These are phyloP conservation scores for Salix suchowensis DNA, from an alignment of 345 rosid species.

Conservation along the genomic window DNA sequence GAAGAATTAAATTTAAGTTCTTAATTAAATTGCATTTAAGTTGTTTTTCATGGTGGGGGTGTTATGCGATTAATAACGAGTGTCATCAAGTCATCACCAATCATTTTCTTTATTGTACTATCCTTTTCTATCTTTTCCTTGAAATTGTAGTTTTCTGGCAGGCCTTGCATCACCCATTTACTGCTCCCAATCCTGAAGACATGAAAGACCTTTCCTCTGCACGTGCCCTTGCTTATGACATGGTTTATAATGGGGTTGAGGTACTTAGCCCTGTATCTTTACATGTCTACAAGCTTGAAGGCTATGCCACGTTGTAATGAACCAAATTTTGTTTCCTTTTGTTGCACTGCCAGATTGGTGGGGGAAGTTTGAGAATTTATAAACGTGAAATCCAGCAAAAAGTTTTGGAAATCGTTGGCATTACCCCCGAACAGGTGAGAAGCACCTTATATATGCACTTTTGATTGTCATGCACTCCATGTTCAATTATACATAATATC, in stretches of 20 bases:
- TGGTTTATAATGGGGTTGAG: constrained; percentile 99
- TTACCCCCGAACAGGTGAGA: constrained; percentile 68
- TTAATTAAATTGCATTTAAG: not conserved
- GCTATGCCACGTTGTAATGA: not conserved
- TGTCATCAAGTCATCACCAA: not conserved
- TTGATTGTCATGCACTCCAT: not conserved
- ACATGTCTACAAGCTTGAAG: constrained; percentile 1
- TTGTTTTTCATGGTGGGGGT: not conserved
- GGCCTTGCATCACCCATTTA: constrained; percentile 97
- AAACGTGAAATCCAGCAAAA: constrained; percentile 83
- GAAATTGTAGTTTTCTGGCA: constrained; percentile 25
- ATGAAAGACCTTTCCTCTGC: constrained; percentile 80
- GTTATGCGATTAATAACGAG: not conserved
- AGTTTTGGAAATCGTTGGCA: constrained; percentile 79
- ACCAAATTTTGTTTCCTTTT: not conserved
- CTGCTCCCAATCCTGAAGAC: constrained; percentile 93
- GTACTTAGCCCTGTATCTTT: constrained; percentile 28
- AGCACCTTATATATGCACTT: not conserved
- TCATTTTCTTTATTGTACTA: not conserved
- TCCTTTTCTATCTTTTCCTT: not conserved
- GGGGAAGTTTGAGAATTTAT: constrained; percentile 95
- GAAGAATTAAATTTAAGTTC: not conserved
- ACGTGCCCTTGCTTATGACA: constrained; percentile 91
- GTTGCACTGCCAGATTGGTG: constrained; percentile 70
- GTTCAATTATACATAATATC: not conserved